Base-by-base conservation (phyloP, 1,284 basidiomycete genomes). In the Pyrrhoderma noxium region DNA sequence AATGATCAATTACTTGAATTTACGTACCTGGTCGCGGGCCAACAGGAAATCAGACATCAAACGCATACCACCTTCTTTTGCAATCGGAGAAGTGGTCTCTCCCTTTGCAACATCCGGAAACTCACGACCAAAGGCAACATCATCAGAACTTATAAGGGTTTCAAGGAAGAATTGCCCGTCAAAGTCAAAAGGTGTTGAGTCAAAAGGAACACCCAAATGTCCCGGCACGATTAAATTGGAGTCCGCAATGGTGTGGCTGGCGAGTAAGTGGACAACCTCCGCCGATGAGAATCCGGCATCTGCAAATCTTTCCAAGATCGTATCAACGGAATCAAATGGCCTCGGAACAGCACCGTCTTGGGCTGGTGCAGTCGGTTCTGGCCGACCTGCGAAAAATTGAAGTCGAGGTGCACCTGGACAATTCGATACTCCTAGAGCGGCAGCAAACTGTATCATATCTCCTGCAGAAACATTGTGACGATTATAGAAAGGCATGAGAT, bases 361-460 rank as follows among this genome's bases (percentile, higher is more conserved):
- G 5, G 63, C 62, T 18, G 64, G 58, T 13, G 47, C 49, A 13
- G 58, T 61, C 11, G 64, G 61, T 49, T 58, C 55, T 38, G 54
- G 54, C 35, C 59, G 54, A 36, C 60, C 59, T 34, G 60, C 45
- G 45, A 64, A 58, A 49, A 63, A 61, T 42, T 59, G 52, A 22
- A 63, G 54, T 3, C 47, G 59, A 45, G 63, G 61, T 21, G 63
- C 63, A 51, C 63, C 63, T 22, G 64, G 61, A 52, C 64, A 65
- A 56, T 64, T 64, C 40, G 57, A 53, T 13, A 65, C 43, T 25
- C 57, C 63, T 49, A 65, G 59, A 11, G 62, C 63, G 36, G 60
- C 62, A 4, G 62, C 64, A 49, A 65, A 63, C 41, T 64, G 62
- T 45, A 66, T 62, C 56, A 64, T 60, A 56, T 65, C 64, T 22